phyloP scores from a whole-genome alignment of 306 rosid genomes.

The Prinsepia uniflora region DNA sequence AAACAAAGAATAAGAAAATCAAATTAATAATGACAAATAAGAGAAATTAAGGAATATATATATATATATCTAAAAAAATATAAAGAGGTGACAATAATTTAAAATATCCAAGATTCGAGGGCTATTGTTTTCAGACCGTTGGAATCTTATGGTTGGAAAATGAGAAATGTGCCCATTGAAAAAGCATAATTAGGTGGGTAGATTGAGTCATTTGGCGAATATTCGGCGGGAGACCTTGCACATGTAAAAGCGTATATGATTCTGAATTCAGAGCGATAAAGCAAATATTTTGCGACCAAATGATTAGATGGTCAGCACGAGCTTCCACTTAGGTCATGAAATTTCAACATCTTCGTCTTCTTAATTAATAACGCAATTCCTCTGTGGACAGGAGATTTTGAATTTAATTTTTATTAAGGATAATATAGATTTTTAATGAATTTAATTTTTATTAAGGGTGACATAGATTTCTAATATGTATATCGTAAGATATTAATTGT shows the following conservation, averaged over 20 bases:
- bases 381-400: too few species aligned
- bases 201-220: background rate
- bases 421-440: too few species aligned
- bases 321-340: background rate
- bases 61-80: background rate
- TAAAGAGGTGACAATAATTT: background rate
- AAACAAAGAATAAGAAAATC: background rate
- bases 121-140: background rate
- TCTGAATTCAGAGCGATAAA: too few species aligned
- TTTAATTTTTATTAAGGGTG: too few species aligned
- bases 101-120: slow-evolving; percentile 7
- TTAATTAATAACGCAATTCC: too few species aligned
- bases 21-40: background rate
- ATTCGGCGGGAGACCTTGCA: background rate
- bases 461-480: too few species aligned
- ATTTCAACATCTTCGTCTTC: background rate
- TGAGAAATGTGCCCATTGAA: background rate
- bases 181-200: background rate
- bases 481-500: too few species aligned
- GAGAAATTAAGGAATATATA: background rate
- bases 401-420: too few species aligned
- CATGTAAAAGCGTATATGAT: background rate
- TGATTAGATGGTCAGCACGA: background rate
- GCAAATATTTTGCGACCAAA: background rate
- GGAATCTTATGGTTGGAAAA: background rate